A percentile compares a stretch with the other conserved stretches of the same genome.
Conservation (phyloP, 2,329 filamentous ascomycete species). For the Aspergillus tamarii region DNA sequence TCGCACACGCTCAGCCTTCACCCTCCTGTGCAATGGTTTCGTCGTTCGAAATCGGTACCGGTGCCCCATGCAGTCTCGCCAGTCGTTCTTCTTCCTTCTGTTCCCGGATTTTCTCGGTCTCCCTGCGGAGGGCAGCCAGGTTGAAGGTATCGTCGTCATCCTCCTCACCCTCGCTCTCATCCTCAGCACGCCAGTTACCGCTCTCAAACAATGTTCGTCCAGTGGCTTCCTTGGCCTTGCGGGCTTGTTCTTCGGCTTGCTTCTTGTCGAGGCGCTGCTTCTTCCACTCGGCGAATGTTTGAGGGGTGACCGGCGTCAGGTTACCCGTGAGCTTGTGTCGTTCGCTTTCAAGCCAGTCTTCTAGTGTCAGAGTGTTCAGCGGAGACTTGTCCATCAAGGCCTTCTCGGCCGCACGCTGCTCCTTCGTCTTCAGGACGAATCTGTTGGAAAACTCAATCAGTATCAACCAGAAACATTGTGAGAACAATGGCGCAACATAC, state of each 20-base stretch:
- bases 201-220: slow-evolving; percentile 95
- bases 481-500: slow-evolving; percentile 57
- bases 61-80: slow-evolving; percentile 37
- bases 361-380: slow-evolving; percentile 88
- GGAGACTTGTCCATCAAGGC: slow-evolving; percentile 95
- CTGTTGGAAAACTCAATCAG: slow-evolving; percentile 50
- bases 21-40: slow-evolving; percentile 27
- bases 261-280: slow-evolving; percentile 93
- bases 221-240: slow-evolving; percentile 91
- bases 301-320: slow-evolving; percentile 89
- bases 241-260: slow-evolving; percentile 86
- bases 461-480: slow-evolving; percentile 4
- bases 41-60: slow-evolving; percentile 24
- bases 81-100: slow-evolving; percentile 77
- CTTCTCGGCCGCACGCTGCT: slow-evolving; percentile 93
- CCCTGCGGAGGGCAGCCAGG: slow-evolving; percentile 75
- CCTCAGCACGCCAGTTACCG: slow-evolving; percentile 79
- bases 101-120: slow-evolving; percentile 77
- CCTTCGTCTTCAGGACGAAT: slow-evolving; percentile 96
- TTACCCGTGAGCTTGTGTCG: slow-evolving; percentile 91
- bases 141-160: slow-evolving; percentile 72
- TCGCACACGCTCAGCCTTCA: slow-evolving; percentile 30
- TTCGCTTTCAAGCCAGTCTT: slow-evolving; percentile 96
- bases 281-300: slow-evolving; percentile 97
- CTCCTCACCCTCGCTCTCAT: slow-evolving; percentile 64